Evolutionary conservation across 129 eudicot species (phyloP), one percentile per base, ranked within the genome.

Genomic region (Glebionis coronaria): DNA sequence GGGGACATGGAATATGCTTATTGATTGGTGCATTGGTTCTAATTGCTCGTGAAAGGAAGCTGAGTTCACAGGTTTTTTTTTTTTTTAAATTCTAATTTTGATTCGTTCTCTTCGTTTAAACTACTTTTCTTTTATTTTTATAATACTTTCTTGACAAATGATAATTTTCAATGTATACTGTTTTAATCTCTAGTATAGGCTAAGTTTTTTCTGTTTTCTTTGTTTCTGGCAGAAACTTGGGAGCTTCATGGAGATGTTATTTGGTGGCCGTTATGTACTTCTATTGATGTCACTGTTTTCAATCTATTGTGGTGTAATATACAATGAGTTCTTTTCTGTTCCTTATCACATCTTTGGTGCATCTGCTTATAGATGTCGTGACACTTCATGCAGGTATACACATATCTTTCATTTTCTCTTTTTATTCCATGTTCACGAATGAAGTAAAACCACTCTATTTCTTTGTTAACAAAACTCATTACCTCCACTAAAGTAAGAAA

Each of bases 231-330:
- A 94, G 99, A 94, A 87, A 89, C 95, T 89, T 61, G 99, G 97
- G 67, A 94, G 97, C 88, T 86, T 94, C 75, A 94, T 94, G 99
- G 99, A 94, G 84, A 89, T 94, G 99, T 84, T 94, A 42, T 89
- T 87, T 82, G 99, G 97, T 52, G 99, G 99, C 45, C 99, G 97
- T 61, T 94, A 89, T 78, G 82, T 94, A 63, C 90, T 94, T 68
- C 93, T 94, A 42, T 67, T 89, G 82, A 89, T 94, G 99, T 86
- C 99, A 50, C 69, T 94, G 58, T 94, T 94, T 73, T 94, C 99
- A 54, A 89, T 94, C 42, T 89, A 89, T 62, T 94, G 99, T 82
- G 99, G 99, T 11, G 69, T 94, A 72, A 82, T 94, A 45, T 94
- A 94, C 83, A 94, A 94, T 56, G 99, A 94, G 69, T 94, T 94